A percentile compares a stretch with the other conserved stretches of the same genome.
phyloP scores from a whole-genome alignment of 202 grass and related monocot genomes.

The Musa balbisiana region DNA sequence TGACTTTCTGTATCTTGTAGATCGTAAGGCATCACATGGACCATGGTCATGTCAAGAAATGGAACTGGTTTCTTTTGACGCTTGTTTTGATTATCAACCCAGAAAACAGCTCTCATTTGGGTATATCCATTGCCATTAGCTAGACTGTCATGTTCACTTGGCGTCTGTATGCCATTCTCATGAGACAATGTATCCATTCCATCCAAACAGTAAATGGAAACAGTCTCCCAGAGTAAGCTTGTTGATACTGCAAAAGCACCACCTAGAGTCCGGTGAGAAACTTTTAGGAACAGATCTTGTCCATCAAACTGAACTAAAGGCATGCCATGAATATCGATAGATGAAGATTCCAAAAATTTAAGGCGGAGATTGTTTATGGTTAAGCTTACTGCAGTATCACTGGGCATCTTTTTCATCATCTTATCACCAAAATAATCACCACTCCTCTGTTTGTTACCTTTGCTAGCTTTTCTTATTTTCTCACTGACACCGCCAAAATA shows the following conservation, averaged over 20 bases:
- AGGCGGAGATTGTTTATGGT: constrained; percentile 59
- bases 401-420: constrained; percentile 68
- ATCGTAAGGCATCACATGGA: constrained; percentile 90
- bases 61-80: constrained; percentile 40
- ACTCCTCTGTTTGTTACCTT: constrained; percentile 40
- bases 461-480: constrained; percentile 67
- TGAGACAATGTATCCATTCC: constrained; percentile 34
- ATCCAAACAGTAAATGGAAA: constrained; percentile 85
- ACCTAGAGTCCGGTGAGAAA: constrained; percentile 96
- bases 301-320: constrained; percentile 86
- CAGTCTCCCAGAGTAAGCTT: constrained; percentile 64
- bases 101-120: constrained; percentile 94
- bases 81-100: constrained; percentile 76
- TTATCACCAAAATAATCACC: constrained; percentile 32
- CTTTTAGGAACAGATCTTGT: constrained; percentile 75
- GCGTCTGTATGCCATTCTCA: constrained; percentile 35
- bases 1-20: constrained; percentile 85
- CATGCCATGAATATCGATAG: constrained; percentile 27
- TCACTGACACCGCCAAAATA: constrained; percentile 93
- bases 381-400: constrained; percentile 92
- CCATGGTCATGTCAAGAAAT: constrained; percentile 80
- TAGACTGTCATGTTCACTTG: constrained; percentile 23
- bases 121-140: constrained; percentile 44
- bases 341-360: constrained; percentile 79
- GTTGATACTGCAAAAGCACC: constrained; percentile 95